Evolutionary conservation across 805 yeast genomes (phyloP).

Genomic region (Candida schatavii): DNA sequence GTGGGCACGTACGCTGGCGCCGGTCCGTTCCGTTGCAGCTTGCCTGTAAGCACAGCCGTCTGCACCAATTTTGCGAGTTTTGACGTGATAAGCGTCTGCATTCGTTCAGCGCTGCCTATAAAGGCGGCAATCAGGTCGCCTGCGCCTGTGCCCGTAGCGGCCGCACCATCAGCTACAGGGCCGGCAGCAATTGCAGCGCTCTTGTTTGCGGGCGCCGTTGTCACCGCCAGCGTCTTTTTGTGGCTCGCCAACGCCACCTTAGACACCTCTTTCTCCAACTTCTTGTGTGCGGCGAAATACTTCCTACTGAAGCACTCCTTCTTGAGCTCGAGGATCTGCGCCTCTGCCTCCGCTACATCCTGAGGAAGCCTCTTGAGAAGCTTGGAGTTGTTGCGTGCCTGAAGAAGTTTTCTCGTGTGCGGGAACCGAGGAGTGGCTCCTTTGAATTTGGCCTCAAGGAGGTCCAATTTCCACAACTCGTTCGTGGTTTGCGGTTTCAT

Average conservation of each 20-base stretch:
- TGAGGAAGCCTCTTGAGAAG: slow-evolving; percentile 40
- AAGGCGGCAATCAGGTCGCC: slow-evolving; percentile 15
- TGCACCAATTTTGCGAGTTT: slow-evolving; percentile 29
- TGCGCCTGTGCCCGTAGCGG: slow-evolving; percentile 5
- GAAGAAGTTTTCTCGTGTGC: slow-evolving; percentile 45
- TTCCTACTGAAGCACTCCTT: slow-evolving; percentile 46
- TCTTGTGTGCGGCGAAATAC: slow-evolving; percentile 42
- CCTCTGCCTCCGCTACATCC: slow-evolving; percentile 40
- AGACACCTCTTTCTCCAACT: slow-evolving; percentile 38
- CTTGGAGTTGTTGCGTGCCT: slow-evolving; percentile 43
- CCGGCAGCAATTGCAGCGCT: too few species aligned
- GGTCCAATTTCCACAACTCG: slow-evolving; percentile 52
- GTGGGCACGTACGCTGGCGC: slow-evolving; percentile 33
- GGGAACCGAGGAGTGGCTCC: slow-evolving; percentile 45
- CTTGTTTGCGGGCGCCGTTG: too few species aligned
- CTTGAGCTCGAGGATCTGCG: slow-evolving; percentile 45
- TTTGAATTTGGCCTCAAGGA: slow-evolving; percentile 50
- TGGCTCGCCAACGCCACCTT: slow-evolving; percentile 17
- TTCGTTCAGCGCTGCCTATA: slow-evolving; percentile 16
- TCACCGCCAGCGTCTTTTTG: too few species aligned
- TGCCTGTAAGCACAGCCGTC: slow-evolving; percentile 24
- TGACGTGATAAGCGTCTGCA: slow-evolving; percentile 27
- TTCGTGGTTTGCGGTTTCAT: slow-evolving; percentile 16
- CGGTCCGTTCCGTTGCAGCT: slow-evolving; percentile 27
- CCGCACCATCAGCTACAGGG: too few species aligned